Conservation (phyloP, 352 stramenopile species). For the Phytophthora colocasiae region DNA sequence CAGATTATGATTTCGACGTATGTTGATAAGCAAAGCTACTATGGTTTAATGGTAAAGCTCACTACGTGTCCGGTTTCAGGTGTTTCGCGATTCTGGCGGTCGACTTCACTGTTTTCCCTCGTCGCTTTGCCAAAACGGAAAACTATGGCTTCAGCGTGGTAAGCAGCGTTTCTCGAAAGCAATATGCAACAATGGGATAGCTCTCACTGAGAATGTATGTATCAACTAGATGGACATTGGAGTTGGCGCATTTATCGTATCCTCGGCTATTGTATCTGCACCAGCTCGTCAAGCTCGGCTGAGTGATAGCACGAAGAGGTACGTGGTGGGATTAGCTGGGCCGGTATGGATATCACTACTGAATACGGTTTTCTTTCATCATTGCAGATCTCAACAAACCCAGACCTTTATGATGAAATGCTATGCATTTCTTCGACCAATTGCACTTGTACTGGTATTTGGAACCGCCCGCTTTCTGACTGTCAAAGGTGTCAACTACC, state of each 20-base stretch:
- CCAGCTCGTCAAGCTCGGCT: constrained; percentile 63
- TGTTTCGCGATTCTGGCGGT: constrained; percentile 97
- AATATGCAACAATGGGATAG: not conserved
- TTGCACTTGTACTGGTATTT: constrained; percentile 74
- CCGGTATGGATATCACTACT: not conserved
- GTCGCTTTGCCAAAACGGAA: constrained; percentile 96
- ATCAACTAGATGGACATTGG: constrained; percentile 96
- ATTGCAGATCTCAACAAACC: constrained; percentile 18
- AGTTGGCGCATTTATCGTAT: constrained; percentile 95
- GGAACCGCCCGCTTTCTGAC: constrained; percentile 75
- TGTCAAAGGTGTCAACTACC: constrained; percentile 88
- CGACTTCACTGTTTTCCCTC: constrained; percentile 97
- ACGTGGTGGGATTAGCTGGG: not conserved
- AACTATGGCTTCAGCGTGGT: constrained; percentile 95
- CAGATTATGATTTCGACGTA: constrained; percentile 89
- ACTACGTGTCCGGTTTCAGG: constrained; percentile 31
- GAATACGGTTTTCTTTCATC: not conserved
- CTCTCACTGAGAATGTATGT: not conserved
- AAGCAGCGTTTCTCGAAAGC: constrained; percentile 20
- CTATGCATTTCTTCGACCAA: constrained; percentile 75
- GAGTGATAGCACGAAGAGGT: constrained; percentile 30
- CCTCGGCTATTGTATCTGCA: constrained; percentile 78
- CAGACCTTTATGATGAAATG: constrained; percentile 30
- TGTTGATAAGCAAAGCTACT: constrained; percentile 7
- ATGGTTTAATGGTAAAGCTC: not conserved